Conservation (phyloP, 2,329 filamentous ascomycete species). For the Aureobasidium zeae region DNA sequence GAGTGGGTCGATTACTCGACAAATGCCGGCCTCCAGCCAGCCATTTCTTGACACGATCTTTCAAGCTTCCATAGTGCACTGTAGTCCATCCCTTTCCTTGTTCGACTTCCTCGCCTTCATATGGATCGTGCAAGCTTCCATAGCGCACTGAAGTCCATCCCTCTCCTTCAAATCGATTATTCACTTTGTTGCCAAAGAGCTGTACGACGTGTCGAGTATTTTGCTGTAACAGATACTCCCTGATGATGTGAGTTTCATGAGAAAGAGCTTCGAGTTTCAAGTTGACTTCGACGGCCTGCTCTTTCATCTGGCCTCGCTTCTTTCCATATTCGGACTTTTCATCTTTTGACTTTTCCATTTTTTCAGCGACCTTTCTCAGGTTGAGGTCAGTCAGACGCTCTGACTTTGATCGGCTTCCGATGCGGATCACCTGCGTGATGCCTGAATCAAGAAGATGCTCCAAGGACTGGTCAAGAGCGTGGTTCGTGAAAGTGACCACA, state of each 20-base stretch:
- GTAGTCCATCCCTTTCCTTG: not conserved
- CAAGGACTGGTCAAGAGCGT: slow-evolving; percentile 49
- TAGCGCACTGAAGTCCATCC: not conserved
- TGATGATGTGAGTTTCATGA: slow-evolving; percentile 12
- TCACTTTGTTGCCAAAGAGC: slow-evolving; percentile 18
- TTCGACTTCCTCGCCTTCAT: too few species aligned
- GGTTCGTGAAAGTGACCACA: slow-evolving; percentile 42
- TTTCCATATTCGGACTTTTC: slow-evolving; percentile 31
- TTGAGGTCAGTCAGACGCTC: slow-evolving; percentile 43
- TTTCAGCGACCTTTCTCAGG: slow-evolving; percentile 34
- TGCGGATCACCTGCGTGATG: slow-evolving; percentile 47
- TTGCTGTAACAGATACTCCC: slow-evolving; percentile 17
- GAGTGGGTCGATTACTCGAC: not conserved
- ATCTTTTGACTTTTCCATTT: slow-evolving; percentile 30
- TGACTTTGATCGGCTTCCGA: slow-evolving; percentile 52
- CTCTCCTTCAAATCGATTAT: too few species aligned
- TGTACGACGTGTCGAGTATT: slow-evolving; percentile 20
- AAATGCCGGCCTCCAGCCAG: not conserved
- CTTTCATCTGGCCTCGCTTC: slow-evolving; percentile 19
- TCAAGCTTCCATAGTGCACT: not conserved
- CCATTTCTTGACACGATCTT: slow-evolving; percentile 20
- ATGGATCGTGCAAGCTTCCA: too few species aligned
- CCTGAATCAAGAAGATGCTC: slow-evolving; percentile 47
- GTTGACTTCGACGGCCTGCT: slow-evolving; percentile 19
- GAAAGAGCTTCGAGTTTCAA: slow-evolving; percentile 8